Conservation (phyloP, 352 stramenopile species). For the Albugo candida region DNA sequence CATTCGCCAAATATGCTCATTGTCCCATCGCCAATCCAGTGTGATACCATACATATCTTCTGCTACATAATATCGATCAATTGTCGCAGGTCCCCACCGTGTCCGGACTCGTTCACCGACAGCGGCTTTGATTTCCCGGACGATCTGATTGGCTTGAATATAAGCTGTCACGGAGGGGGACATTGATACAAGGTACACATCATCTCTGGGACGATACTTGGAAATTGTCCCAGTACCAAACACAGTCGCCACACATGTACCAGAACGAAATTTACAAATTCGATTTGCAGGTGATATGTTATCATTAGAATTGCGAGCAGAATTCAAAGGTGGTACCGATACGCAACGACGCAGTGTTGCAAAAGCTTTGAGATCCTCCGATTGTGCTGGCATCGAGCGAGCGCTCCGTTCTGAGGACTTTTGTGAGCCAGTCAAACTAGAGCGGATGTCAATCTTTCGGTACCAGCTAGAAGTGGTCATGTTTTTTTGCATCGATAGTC, state of each 20-base stretch:
- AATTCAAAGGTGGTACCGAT: too few species aligned
- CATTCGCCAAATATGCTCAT: slow-evolving; percentile 78
- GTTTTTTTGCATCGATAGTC: too few species aligned
- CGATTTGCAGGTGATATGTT: too few species aligned
- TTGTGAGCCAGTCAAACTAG: too few species aligned
- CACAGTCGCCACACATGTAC: slow-evolving; percentile 36
- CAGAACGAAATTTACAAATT: too few species aligned
- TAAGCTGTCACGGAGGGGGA: slow-evolving; percentile 54
- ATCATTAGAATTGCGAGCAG: too few species aligned
- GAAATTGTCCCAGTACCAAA: slow-evolving; percentile 59
- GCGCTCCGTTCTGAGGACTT: too few species aligned
- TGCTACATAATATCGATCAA: slow-evolving; percentile 69
- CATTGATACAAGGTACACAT: slow-evolving; percentile 55
- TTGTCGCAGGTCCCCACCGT: slow-evolving; percentile 61
- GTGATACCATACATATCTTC: slow-evolving; percentile 80
- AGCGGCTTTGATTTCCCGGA: slow-evolving; percentile 67
- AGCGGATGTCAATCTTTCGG: too few species aligned
- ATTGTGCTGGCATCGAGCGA: too few species aligned
- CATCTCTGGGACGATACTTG: slow-evolving; percentile 44
- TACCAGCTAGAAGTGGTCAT: too few species aligned
- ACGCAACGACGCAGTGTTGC: too few species aligned
- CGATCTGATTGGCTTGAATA: slow-evolving; percentile 39
- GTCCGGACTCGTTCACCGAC: slow-evolving; percentile 71
- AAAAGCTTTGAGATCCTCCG: too few species aligned
- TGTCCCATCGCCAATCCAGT: slow-evolving; percentile 74